These are phyloP conservation scores for Neoboletus magnificus DNA, from an alignment of 768 basidiomycete genomes.

Conservation along the genomic window DNA sequence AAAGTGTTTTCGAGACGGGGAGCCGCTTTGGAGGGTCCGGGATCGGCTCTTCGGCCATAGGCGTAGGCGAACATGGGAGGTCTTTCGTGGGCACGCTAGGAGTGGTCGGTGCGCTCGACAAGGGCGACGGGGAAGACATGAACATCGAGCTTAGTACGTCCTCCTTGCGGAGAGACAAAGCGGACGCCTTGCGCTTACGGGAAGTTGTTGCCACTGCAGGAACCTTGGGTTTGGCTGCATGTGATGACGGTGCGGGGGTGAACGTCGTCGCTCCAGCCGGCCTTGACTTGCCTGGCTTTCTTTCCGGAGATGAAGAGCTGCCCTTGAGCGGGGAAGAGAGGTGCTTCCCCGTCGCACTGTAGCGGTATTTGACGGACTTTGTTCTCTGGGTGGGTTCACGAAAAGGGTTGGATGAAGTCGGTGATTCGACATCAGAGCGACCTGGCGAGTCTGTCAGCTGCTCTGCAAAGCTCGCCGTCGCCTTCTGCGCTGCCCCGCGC, in stretches of 20 bases:
- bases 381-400: constrained; percentile 22
- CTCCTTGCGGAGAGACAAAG: constrained; percentile 5
- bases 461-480: constrained; percentile 30
- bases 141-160: constrained; percentile 8
- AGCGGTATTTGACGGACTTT: constrained; percentile 32
- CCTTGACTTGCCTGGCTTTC: constrained; percentile 11
- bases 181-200: constrained; percentile 30
- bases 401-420: constrained; percentile 20
- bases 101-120: constrained; percentile 24
- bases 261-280: background rate
- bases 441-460: constrained; percentile 30
- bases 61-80: constrained; percentile 18
- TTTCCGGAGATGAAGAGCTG: constrained; percentile 31
- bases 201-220: constrained; percentile 14
- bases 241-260: constrained; percentile 14
- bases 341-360: constrained; percentile 32
- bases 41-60: background rate
- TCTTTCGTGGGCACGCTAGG: constrained; percentile 12
- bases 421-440: constrained; percentile 23
- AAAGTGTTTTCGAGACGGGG: constrained; percentile 9
- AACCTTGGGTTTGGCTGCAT: constrained; percentile 8
- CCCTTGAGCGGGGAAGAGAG: constrained; percentile 33
- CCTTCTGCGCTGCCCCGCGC: constrained; percentile 35
- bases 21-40: constrained; percentile 5
- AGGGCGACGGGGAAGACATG: constrained; percentile 22